Conservation (phyloP, 257 asterid genomes). For the Solanum ossicruentum region DNA sequence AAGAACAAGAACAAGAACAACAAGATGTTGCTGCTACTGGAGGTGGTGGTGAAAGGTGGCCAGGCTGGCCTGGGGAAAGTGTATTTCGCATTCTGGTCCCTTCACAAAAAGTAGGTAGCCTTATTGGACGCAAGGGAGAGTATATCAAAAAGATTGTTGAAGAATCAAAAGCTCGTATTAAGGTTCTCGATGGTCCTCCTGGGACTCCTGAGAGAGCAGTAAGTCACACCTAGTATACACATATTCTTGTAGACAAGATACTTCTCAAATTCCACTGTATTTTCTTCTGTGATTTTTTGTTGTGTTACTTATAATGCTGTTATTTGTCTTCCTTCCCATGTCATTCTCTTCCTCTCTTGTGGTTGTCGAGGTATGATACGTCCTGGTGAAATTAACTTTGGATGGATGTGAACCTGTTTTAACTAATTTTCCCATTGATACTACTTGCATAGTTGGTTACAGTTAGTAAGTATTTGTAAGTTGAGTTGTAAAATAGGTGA, state of each 20-base stretch:
- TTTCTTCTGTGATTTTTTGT: not conserved
- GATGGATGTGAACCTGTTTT: not conserved
- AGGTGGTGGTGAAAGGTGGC: constrained; percentile 73
- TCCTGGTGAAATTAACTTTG: not conserved
- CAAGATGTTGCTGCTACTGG: constrained; percentile 30
- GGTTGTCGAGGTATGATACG: not conserved
- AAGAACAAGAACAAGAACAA: constrained; percentile 27
- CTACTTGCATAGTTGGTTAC: not conserved
- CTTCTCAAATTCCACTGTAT: not conserved
- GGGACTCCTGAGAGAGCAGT: constrained; percentile 94
- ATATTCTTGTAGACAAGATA: not conserved
- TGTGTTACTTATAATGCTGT: not conserved
- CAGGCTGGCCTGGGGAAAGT: constrained; percentile 99
- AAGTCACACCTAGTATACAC: constrained; percentile 24
- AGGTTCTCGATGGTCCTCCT: constrained; percentile 97
- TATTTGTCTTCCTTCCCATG: not conserved
- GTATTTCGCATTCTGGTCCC: constrained; percentile 89
- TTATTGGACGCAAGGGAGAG: constrained; percentile 98
- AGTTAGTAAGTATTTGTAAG: not conserved
- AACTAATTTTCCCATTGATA: not conserved
- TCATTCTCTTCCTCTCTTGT: not conserved
- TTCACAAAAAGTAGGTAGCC: constrained; percentile 92
- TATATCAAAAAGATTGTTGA: constrained; percentile 85
- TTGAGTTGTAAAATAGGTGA: not conserved
- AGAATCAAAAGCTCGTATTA: constrained; percentile 92